Conservation (phyloP, 1,139 yeast genomes). For the Kurtzmaniella natalensis region DNA sequence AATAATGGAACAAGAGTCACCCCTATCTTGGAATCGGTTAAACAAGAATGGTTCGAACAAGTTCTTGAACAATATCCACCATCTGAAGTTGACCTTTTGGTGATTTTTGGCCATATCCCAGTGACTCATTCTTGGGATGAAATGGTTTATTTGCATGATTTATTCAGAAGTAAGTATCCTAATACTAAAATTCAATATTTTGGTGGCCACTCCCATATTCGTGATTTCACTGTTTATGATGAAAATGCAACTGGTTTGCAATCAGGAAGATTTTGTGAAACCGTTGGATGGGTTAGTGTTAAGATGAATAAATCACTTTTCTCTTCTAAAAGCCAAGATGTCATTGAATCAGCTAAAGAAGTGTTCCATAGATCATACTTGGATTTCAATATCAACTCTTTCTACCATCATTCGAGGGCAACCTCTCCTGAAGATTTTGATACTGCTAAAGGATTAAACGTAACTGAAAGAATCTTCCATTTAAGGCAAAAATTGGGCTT, state of each 20-base stretch:
- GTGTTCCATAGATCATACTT: conserved; percentile 61
- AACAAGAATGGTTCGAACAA: conserved; percentile 61
- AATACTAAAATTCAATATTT: conserved; percentile 70
- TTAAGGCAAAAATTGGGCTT: conserved; percentile 50
- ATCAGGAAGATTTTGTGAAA: conserved; percentile 90
- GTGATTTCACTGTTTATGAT: conserved; percentile 77
- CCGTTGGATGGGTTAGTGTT: conserved; percentile 81
- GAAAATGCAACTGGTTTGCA: conserved; percentile 68
- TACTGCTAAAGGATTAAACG: conserved; percentile 48
- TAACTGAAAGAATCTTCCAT: conserved; percentile 41
- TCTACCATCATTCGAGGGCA: conserved; percentile 54
- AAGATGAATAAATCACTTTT: conserved; percentile 19
- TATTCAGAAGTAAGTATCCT: conserved; percentile 58
- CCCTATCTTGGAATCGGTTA: conserved; percentile 52
- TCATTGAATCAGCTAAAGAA: conserved; percentile 11
- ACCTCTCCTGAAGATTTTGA: conserved; percentile 24
- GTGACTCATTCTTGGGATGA: conserved; percentile 56
- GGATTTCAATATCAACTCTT: conserved; percentile 73
- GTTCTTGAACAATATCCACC: conserved; percentile 39
- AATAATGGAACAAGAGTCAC: conserved; percentile 63
- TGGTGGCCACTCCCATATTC: conserved; percentile 93
- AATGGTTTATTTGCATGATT: conserved; percentile 45
- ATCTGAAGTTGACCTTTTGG: conserved; percentile 56
- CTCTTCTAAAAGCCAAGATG: conserved; percentile 5
- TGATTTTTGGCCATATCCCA: conserved; percentile 81